Conservation (phyloP, 2,329 filamentous ascomycete genomes). For the Venturia carpophila region DNA sequence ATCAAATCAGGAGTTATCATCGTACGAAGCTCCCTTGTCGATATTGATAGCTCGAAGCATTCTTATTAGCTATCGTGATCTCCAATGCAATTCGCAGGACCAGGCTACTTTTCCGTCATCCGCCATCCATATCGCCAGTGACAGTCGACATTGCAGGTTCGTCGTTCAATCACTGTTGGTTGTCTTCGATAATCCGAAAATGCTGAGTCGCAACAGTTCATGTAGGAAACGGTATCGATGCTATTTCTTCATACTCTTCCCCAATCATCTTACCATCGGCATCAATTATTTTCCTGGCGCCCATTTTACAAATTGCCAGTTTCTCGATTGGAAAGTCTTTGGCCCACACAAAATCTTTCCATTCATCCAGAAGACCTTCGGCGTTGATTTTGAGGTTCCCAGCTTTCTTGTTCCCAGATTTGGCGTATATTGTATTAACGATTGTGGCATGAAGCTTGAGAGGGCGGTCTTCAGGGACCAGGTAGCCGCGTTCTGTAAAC, state of each 20-base stretch:
- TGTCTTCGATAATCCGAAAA: background rate
- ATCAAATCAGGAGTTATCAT: background rate
- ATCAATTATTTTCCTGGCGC: constrained; percentile 58
- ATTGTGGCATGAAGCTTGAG: constrained; percentile 78
- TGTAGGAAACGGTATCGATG: constrained; percentile 18
- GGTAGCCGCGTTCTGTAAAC: constrained; percentile 50
- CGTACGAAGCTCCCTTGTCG: background rate
- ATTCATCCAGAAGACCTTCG: constrained; percentile 41
- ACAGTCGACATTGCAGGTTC: background rate
- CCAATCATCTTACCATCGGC: constrained; percentile 41
- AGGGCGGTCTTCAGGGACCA: constrained; percentile 52
- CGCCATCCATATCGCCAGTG: background rate
- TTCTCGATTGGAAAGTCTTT: constrained; percentile 57
- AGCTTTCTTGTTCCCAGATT: constrained; percentile 22
- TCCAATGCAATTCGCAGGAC: background rate
- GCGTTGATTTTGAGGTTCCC: constrained; percentile 37
- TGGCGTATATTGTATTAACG: constrained; percentile 71
- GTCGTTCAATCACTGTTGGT: too few species aligned
- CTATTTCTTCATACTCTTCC: constrained; percentile 47
- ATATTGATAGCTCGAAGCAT: background rate
- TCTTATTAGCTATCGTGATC: background rate
- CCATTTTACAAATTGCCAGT: constrained; percentile 80
- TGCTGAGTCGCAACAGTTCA: background rate
- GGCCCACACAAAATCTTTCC: constrained; percentile 63
- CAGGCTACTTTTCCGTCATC: background rate